Evolutionary conservation across 108 stramenopile genomes (phyloP), one percentile per base, ranked within the genome.

Genomic region (Pseudonitzschia pungens): DNA sequence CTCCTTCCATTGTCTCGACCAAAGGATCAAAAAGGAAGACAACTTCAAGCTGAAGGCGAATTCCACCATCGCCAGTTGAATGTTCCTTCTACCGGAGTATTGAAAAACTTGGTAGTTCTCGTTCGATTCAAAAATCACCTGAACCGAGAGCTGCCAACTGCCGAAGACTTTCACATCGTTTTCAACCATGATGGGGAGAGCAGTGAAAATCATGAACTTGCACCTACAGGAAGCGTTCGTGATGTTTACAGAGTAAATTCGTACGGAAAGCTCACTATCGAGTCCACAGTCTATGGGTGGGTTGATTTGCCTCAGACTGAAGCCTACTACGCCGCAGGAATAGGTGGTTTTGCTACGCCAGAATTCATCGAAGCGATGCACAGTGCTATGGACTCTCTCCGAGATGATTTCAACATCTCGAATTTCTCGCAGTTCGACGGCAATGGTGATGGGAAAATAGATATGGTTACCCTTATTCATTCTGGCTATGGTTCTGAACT

Each of bases 401-500:
- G 41, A 20, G 51, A 75, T 20, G 20, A 74, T n/a, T 69, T 69
- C 33, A 40, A 64, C 15, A 24, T 43, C 6, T 27, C 44, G 29
- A 53, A 53, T 45, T 73, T 73, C n/a, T 65, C 60, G 21, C 42
- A 67, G 18, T 84, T 69, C 54, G 84, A 85, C 42, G 44, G 41
- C 10, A 70, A 85, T 50, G 48, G 51, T 6, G 84, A 85, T 54
- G 84, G 84, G 18, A 28, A 43, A 10, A 41, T 85, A 24, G 93
- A 94, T 71, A 82, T 83, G 9, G 68, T 94, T 0, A 80, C 86
- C 40, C 40, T 94, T 0, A 65, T 92, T 9, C 87, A 89, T 68
- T 82, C 84, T 45, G 93, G 93, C 16, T 90, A 89, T 74, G 88
- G 85, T 3, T 89, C 93, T 22, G 91, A 94, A 68, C 57, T 72